Evolutionary conservation across 176 grass and related monocot species (phyloP).

Genomic region (Carex kokanica): DNA sequence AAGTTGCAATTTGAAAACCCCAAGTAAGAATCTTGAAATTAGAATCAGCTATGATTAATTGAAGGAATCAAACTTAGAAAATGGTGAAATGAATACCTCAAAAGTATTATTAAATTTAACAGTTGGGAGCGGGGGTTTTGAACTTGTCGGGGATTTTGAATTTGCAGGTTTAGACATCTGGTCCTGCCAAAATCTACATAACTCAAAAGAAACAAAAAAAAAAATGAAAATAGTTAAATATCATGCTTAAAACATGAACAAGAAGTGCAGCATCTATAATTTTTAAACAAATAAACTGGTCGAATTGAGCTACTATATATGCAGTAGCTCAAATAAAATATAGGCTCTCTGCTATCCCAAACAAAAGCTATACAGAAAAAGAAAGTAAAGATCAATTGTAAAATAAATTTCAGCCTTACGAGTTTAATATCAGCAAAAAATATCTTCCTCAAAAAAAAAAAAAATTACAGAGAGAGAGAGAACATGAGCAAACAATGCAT

Average conservation of each 20-base stretch:
- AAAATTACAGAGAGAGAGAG: neutral
- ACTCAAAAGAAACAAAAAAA: neutral
- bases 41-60: neutral
- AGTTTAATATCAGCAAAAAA: neutral
- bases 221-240: neutral
- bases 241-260: neutral
- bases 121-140: neutral
- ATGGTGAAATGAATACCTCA: slow-evolving; percentile 16
- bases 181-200: neutral
- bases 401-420: neutral
- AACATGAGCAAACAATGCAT: neutral
- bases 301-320: neutral
- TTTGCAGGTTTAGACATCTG: neutral
- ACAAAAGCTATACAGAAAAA: neutral
- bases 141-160: neutral
- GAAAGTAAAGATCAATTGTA: neutral
- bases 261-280: neutral
- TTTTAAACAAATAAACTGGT: neutral
- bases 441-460: neutral
- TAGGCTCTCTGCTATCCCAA: neutral
- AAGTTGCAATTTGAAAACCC: neutral
- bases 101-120: neutral
- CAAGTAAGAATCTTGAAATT: neutral
- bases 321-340: neutral
- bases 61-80: neutral